phyloP scores from a whole-genome alignment of 805 yeast genomes.

The Monosporozyma unispora region DNA sequence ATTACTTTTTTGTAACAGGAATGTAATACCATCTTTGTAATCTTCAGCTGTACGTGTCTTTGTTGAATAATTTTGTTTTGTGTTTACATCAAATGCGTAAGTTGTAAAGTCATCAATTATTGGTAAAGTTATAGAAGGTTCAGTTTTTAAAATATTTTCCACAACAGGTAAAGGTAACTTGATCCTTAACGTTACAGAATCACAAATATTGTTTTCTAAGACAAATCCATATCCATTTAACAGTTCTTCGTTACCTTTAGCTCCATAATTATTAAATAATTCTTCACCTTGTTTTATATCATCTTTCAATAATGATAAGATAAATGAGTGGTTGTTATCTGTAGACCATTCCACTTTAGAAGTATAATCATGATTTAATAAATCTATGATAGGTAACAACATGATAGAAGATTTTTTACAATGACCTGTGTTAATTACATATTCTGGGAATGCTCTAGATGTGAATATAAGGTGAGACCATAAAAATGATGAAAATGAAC shows the following conservation, averaged over 20 bases:
- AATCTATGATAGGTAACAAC: conserved; percentile 69
- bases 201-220: conserved; percentile 49
- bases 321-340: conserved; percentile 40
- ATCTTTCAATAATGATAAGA: conserved; percentile 22
- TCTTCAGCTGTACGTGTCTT: conserved; percentile 6
- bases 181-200: conserved; percentile 54
- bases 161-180: conserved; percentile 32
- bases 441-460: conserved; percentile 75
- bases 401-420: conserved; percentile 43
- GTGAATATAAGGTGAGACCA: conserved; percentile 70
- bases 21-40: conserved; percentile 28
- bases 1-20: conserved; percentile 24
- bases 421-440: conserved; percentile 26
- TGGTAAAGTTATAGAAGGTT: conserved; percentile 32
- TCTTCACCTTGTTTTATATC: conserved; percentile 33
- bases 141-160: conserved; percentile 25
- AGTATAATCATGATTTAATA: conserved; percentile 61
- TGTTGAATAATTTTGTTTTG: conserved; percentile 1
- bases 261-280: conserved; percentile 77
- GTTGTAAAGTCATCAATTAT: conserved; percentile 34
- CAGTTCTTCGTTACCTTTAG: conserved; percentile 82
- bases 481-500: conserved; percentile 54
- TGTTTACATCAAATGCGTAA: conserved; percentile 29
- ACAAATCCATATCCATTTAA: conserved; percentile 55
- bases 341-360: conserved; percentile 61